Conservation (phyloP, 331 rosid genomes). For the Dryas integrifolia region DNA sequence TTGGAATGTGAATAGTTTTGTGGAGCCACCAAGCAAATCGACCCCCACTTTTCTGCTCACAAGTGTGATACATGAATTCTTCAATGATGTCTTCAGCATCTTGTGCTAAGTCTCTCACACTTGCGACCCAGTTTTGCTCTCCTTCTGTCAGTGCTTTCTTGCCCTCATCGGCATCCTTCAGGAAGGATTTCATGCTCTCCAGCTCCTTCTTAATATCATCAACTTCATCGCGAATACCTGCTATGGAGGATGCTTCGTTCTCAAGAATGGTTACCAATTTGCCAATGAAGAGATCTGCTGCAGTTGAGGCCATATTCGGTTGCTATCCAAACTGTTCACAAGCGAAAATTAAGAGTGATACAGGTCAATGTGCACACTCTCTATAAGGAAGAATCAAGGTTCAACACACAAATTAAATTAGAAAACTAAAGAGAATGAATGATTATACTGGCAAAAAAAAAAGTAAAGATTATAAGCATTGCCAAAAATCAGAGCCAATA, state of each 20-base stretch:
- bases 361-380: too few species aligned
- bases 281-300: background rate
- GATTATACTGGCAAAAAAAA: too few species aligned
- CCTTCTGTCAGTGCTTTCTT: background rate
- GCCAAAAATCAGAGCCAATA: too few species aligned
- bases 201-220: constrained; percentile 12
- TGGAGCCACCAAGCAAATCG: background rate
- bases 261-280: background rate
- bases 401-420: too few species aligned
- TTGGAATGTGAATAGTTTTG: background rate
- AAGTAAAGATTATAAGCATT: too few species aligned
- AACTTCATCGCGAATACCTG: background rate
- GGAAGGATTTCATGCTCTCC: constrained; percentile 15
- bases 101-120: constrained; percentile 13
- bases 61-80: constrained; percentile 6
- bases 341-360: too few species aligned
- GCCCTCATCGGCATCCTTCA: constrained; percentile 9
- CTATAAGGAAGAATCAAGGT: too few species aligned
- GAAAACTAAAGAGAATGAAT: too few species aligned
- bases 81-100: constrained; percentile 25
- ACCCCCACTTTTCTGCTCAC: background rate
- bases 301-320: background rate
- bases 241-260: constrained; percentile 5
- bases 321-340: too few species aligned
- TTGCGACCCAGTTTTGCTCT: constrained; percentile 8